Base-by-base conservation (phyloP, 179 eudicot genomes). In the Silene noctiflora region DNA sequence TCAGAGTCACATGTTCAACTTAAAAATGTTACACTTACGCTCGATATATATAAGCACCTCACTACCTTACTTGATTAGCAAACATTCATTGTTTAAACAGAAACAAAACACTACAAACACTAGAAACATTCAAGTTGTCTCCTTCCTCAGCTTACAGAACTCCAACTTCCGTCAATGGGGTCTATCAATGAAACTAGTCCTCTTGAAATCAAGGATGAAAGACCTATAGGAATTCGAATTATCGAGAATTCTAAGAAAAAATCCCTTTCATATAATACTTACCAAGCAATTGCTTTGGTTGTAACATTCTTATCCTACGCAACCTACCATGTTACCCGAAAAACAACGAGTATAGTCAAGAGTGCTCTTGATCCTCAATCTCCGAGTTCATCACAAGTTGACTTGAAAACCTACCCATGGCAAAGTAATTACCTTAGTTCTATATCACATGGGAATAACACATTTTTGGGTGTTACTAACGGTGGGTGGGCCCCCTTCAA, bases 401-500 rank as follows among this genome's bases (percentile, higher is more conserved):
- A 35, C 42, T 35, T 35, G 42, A 35, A 35, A 35, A 4, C 42
- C 42, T 6, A 35, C 42, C 42, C 42, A 35, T 35, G 42, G 42
- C 42, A 35, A 35, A 35, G 0, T 35, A 4, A 35, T 35, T 35
- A 35, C 42, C 42, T 35, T 35, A 35, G 8, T 6, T 39, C 46
- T 39, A 8, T 1, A 39, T 39, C 46, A 39, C 46, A 39, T 39
- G 46, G 46, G 71, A 77, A 62, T 67, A 13, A 35, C 7, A 62
- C 77, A 33, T 35, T 71, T 67, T 69, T 79, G 82, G 85, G 81
- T 75, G 12, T 79, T 80, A 22, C 16, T 29, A 84, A 81, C 46
- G 75, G 78, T 70, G 98, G 98, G 48, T 93, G 96, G 98, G 90
- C 85, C 0, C 98, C 98, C 1, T 93, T 93, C 58, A 81, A 93